Base-by-base conservation (phyloP, 345 rosid genomes). In the Fremontodendron californicum region DNA sequence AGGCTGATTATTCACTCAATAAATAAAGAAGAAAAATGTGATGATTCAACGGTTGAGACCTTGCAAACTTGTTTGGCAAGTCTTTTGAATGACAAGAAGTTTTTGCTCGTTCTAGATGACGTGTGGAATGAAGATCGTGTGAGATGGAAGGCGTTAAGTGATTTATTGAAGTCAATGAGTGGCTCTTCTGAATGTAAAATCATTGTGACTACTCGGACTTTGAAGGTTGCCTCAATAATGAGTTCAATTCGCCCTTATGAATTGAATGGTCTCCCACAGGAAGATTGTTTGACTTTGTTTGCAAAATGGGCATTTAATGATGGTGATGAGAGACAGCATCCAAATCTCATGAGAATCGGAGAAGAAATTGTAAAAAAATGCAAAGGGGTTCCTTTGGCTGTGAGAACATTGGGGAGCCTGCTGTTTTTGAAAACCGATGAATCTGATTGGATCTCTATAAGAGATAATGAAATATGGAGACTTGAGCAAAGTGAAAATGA, bases 81-180 rank as follows among this genome's bases (percentile, higher is more conserved):
- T n/a, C 67, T 61, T n/a, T 21, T 62, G 43, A 16, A 16, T 1
- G 55, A 9, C 5, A 31, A 62, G 35, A 61, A n/a, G 23, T 62
- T 43, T 75, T 75, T 75, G 42, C 71, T 75, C 1, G 78, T 62
- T 46, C 1, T 75, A n/a, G 78, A 75, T 19, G 71, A 75, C 2
- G 78, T 75, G 3, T 75, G 78, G 78, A 75, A 62, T 2, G 71
- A 75, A 25, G 9, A 61, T 46, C 37, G 3, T 4, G 42, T 2
- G 5, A 43, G 2, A n/a, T 75, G 78, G 71, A 69, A 25, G 6
- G 73, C 3, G 0, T 25, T 46, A 12, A 69, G 40, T 8, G 21
- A 69, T 45, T 69, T 69, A 69, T 46, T 69, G 21, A 45, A 9
- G 19, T 25, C 73, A 15, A 3, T 45, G 35, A n/a, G 13, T 0